Conservation (phyloP, 78 protist species). For the Speleostelium caveatum region DNA sequence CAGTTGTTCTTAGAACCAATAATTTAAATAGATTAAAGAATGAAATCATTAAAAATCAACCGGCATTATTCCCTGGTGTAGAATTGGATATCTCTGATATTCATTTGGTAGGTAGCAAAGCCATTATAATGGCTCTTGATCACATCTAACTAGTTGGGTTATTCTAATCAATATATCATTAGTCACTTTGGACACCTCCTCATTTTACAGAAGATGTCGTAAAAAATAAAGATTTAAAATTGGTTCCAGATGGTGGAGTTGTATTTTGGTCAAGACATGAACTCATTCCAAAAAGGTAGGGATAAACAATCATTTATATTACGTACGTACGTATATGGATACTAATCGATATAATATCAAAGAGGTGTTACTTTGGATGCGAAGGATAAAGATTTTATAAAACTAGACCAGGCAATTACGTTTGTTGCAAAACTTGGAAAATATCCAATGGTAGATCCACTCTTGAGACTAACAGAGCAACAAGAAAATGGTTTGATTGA, state of each 20-base stretch:
- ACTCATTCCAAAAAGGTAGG: constrained; percentile 50
- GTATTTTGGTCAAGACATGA: constrained; percentile 57
- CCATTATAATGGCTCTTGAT: too few species aligned
- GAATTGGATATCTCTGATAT: constrained; percentile 39
- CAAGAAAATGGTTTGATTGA: constrained; percentile 65
- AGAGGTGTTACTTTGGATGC: constrained; percentile 61
- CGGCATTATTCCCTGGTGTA: constrained; percentile 75
- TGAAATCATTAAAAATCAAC: constrained; percentile 69
- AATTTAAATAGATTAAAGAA: constrained; percentile 50
- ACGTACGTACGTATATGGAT: too few species aligned
- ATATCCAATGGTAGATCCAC: constrained; percentile 12
- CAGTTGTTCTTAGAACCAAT: constrained; percentile 43
- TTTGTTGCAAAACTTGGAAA: constrained; percentile 32
- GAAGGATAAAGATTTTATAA: constrained; percentile 49
- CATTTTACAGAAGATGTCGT: constrained; percentile 53
- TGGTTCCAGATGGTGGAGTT: constrained; percentile 68
- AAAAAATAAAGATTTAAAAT: constrained; percentile 53
- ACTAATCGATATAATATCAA: too few species aligned
- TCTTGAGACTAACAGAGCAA: constrained; percentile 3
- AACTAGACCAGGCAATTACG: constrained; percentile 61
- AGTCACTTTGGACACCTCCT: constrained; percentile 71
- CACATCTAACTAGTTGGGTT: too few species aligned
- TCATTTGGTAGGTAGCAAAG: too few species aligned
- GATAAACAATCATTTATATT: too few species aligned
- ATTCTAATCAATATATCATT: too few species aligned